Evolutionary conservation across 2,329 filamentous ascomycete genomes (phyloP).

Genomic region (Tolypocladium ovalisporum): DNA sequence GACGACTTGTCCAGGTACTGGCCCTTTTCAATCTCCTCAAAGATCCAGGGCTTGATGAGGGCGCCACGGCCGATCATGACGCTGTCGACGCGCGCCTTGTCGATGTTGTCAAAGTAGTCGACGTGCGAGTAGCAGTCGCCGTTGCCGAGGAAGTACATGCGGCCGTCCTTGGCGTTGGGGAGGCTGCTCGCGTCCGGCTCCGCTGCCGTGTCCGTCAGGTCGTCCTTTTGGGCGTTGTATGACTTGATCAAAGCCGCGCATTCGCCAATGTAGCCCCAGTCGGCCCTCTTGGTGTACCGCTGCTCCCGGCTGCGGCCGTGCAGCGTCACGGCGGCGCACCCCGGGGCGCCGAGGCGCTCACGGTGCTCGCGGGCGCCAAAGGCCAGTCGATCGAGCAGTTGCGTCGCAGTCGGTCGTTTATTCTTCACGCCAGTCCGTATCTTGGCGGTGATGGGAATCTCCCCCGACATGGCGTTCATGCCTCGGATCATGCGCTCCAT

Average conservation of each 20-base stretch:
- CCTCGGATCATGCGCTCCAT: slow-evolving; percentile 90
- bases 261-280: slow-evolving; percentile 91
- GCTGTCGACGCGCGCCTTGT: slow-evolving; percentile 72
- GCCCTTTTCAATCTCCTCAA: slow-evolving; percentile 84
- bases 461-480: slow-evolving; percentile 88
- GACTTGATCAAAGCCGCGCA: slow-evolving; percentile 75
- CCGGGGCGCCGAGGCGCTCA: slow-evolving; percentile 60
- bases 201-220: slow-evolving; percentile 60
- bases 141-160: slow-evolving; percentile 88
- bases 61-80: slow-evolving; percentile 97
- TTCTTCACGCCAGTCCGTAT: slow-evolving; percentile 85
- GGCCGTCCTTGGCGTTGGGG: slow-evolving; percentile 52
- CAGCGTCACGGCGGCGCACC: slow-evolving; percentile 89
- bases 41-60: slow-evolving; percentile 95
- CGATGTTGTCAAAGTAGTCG: slow-evolving; percentile 72
- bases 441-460: slow-evolving; percentile 88
- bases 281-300: slow-evolving; percentile 82
- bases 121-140: slow-evolving; percentile 91
- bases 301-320: slow-evolving; percentile 92
- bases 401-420: slow-evolving; percentile 65
- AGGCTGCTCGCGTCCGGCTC: slow-evolving; percentile 69
- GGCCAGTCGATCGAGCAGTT: slow-evolving; percentile 71
- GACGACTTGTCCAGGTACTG: slow-evolving; percentile 96
- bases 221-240: slow-evolving; percentile 59
- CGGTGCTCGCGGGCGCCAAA: slow-evolving; percentile 67